Conservation (phyloP, 306 rosid genomes). For the Luffa aegyptiaca region DNA sequence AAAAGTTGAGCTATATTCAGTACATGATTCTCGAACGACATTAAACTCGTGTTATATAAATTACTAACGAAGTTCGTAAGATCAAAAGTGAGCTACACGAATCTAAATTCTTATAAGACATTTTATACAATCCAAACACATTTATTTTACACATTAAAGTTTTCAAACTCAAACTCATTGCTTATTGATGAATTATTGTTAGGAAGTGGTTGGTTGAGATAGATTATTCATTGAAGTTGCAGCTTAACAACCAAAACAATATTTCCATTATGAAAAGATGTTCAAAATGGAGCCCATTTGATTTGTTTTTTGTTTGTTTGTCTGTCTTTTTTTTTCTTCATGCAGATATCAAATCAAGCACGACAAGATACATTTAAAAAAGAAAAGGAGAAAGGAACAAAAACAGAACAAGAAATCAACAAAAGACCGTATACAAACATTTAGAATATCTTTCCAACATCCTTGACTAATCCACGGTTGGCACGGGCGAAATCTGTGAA, state of each 20-base stretch:
- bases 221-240: background rate
- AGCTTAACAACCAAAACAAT: background rate
- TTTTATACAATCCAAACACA: too few relatives aligned
- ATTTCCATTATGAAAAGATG: background rate
- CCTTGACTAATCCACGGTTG: constrained; percentile 53
- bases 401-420: background rate
- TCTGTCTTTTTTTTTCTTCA: background rate
- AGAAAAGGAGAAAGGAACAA: background rate
- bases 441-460: constrained; percentile 65
- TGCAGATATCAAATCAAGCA: constrained; percentile 1
- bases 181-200: background rate
- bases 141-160: background rate
- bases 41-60: too few relatives aligned
- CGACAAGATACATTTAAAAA: constrained; percentile 13
- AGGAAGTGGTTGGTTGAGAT: background rate
- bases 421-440: background rate
- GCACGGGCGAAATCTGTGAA: constrained; percentile 44
- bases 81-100: background rate
- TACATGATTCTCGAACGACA: too few relatives aligned
- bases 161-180: background rate
- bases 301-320: background rate
- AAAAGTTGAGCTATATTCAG: background rate
- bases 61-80: background rate
- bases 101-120: background rate
- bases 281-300: background rate